Conservation (phyloP, 768 basidiomycete species). For the Termitomyces sp. region DNA sequence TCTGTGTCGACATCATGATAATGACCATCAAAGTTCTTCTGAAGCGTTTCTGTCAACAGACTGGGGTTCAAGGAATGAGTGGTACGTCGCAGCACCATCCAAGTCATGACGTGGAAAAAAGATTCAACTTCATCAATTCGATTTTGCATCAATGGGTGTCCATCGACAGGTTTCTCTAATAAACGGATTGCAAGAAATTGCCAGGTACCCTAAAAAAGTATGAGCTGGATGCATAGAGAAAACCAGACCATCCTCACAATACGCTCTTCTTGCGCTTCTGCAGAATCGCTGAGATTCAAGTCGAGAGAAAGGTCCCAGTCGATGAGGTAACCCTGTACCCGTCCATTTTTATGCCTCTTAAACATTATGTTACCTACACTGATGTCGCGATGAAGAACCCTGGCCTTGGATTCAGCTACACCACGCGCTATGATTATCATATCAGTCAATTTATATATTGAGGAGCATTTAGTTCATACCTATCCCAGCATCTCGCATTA, state of each 20-base stretch:
- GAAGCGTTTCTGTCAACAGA: not conserved
- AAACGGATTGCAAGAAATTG: not conserved
- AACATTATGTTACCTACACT: not conserved
- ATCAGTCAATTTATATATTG: too few species aligned
- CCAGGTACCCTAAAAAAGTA: not conserved
- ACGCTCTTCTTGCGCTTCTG: not conserved
- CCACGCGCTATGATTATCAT: too few species aligned
- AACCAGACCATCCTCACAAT: not conserved
- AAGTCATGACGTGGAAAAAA: not conserved
- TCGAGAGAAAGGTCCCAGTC: too few species aligned
- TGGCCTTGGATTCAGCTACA: too few species aligned
- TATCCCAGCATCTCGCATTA: too few species aligned
- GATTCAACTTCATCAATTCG: not conserved
- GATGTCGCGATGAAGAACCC: not conserved
- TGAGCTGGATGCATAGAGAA: not conserved
- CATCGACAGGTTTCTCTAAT: not conserved
- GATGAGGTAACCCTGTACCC: not conserved
- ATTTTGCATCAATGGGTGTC: not conserved
- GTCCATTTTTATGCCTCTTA: not conserved
- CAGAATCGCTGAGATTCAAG: too few species aligned
- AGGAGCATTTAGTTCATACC: too few species aligned
- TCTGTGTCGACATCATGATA: not conserved
- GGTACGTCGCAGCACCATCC: not conserved
- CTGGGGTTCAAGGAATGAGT: not conserved
- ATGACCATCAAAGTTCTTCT: not conserved